phyloP scores from a whole-genome alignment of 2,329 filamentous ascomycete genomes.

The Grosmannia huntii region DNA sequence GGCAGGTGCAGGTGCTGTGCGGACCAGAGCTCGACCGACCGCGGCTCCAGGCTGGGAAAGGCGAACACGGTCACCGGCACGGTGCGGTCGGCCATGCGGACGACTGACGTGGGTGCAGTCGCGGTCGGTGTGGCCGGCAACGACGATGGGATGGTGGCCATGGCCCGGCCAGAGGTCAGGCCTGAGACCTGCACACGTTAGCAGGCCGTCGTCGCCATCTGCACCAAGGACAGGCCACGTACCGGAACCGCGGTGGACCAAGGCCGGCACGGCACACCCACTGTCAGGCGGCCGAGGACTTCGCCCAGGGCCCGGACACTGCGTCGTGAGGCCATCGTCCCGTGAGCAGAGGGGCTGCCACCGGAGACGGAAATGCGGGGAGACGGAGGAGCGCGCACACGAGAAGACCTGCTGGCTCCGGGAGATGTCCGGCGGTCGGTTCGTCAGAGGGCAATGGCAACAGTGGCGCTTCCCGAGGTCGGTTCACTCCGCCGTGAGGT shows the following conservation, averaged over 20 bases:
- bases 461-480: too few species aligned
- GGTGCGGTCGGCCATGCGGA: constrained; percentile 43
- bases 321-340: constrained; percentile 9
- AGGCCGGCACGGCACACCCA: neutral
- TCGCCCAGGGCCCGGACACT: constrained; percentile 8
- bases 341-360: neutral
- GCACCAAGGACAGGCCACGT: neutral
- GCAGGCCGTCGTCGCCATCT: neutral
- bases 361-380: neutral
- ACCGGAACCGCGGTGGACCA: neutral
- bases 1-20: constrained; percentile 76
- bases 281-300: constrained; percentile 5
- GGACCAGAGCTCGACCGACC: constrained; percentile 64
- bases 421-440: too few species aligned
- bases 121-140: neutral
- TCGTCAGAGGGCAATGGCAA: too few species aligned
- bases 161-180: too few species aligned
- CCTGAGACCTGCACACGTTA: neutral
- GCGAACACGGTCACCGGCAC: constrained; percentile 78
- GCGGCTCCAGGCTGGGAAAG: constrained; percentile 82
- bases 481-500: too few species aligned
- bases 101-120: neutral
- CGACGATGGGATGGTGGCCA: neutral
- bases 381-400: neutral
- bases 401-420: too few species aligned